These are phyloP conservation scores for Mycena leptocephala DNA, from an alignment of 768 basidiomycete species.

Conservation along the genomic window DNA sequence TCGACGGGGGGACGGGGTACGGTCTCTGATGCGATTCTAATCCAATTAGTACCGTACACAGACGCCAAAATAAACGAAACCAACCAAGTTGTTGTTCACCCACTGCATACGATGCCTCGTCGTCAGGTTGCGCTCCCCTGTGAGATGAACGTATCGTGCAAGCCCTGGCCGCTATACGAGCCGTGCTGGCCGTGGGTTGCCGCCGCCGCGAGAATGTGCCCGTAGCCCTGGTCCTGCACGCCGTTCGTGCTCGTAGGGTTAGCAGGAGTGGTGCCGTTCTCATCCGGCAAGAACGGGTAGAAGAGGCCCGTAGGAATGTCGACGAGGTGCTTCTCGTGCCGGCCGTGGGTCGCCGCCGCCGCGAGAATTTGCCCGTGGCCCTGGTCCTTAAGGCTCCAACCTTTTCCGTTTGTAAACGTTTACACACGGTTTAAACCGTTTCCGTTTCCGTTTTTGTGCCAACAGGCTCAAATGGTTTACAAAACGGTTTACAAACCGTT, in stretches of 20 bases:
- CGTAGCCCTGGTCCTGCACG: slow-evolving; percentile 59
- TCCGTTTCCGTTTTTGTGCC: no score
- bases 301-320: slow-evolving; percentile 82
- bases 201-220: slow-evolving; percentile 71
- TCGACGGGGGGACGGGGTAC: slow-evolving; percentile 44
- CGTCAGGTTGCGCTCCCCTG: slow-evolving; percentile 73
- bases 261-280: slow-evolving; percentile 36
- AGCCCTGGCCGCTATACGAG: slow-evolving; percentile 68
- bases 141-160: slow-evolving; percentile 78
- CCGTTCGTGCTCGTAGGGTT: slow-evolving; percentile 38
- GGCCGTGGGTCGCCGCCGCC: slow-evolving; percentile 68
- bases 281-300: slow-evolving; percentile 85
- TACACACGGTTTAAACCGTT: no score
- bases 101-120: slow-evolving; percentile 41
- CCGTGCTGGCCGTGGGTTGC: slow-evolving; percentile 68
- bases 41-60: background rate
- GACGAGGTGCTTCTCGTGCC: slow-evolving; percentile 64
- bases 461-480: no score
- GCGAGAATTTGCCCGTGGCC: slow-evolving; percentile 73
- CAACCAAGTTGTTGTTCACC: slow-evolving; percentile 56
- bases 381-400: no score
- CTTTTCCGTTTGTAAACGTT: no score
- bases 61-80: slow-evolving; percentile 22
- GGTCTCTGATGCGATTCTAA: slow-evolving; percentile 32
- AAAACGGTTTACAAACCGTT: no score